These are phyloP conservation scores for Neurospora africana DNA, from an alignment of 495 filamentous ascomycete genomes.

Conservation along the genomic window DNA sequence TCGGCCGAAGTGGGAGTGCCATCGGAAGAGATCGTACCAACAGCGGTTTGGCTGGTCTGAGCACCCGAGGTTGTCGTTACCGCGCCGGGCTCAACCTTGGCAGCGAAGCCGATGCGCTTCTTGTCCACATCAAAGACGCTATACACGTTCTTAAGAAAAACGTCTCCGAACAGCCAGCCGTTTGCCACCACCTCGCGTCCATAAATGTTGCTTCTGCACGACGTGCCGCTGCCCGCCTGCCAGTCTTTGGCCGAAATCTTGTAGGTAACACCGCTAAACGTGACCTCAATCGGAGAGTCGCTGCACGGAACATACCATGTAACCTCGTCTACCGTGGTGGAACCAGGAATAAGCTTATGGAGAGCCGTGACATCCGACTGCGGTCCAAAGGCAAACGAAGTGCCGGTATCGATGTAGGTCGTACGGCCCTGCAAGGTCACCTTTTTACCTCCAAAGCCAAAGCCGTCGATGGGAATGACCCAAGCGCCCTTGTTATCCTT, in stretches of 20 bases:
- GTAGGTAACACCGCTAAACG: constrained; percentile 46
- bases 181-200: constrained; percentile 32
- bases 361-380: constrained; percentile 51
- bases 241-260: constrained; percentile 59
- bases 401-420: constrained; percentile 74
- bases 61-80: constrained; percentile 4
- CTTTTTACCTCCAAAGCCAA: constrained; percentile 44
- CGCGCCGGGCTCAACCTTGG: constrained; percentile 14
- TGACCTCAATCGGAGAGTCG: constrained; percentile 28
- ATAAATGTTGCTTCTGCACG: constrained; percentile 59
- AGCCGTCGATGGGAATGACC: constrained; percentile 58
- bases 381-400: constrained; percentile 62
- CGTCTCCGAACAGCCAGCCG: constrained; percentile 69
- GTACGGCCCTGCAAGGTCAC: constrained; percentile 39
- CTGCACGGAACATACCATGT: constrained; percentile 65
- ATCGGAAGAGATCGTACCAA: neutral
- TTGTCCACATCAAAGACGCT: constrained; percentile 65
- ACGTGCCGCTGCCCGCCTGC: constrained; percentile 37
- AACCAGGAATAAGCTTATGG: constrained; percentile 55
- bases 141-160: constrained; percentile 88
- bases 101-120: constrained; percentile 40
- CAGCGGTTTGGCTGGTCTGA: neutral
- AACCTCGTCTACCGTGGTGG: constrained; percentile 32
- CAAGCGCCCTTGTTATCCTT: constrained; percentile 38
- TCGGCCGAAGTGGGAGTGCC: constrained; percentile 7